These are phyloP conservation scores for Leccinum ochraceum DNA, from an alignment of 768 basidiomycete species.

Conservation along the genomic window DNA sequence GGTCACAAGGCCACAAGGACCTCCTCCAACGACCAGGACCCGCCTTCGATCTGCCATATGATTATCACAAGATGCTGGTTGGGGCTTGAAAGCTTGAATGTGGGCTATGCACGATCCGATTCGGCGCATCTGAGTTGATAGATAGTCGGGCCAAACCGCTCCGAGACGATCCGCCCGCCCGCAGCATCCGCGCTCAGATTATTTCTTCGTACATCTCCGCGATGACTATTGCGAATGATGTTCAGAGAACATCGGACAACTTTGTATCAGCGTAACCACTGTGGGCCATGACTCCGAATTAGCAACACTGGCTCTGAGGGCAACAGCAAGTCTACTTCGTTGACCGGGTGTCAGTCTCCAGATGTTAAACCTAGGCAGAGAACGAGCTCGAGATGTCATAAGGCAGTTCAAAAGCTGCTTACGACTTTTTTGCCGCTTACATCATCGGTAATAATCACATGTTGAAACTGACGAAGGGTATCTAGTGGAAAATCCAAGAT, in stretches of 20 bases:
- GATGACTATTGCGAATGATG: not conserved
- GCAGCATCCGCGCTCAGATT: not conserved
- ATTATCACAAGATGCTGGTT: not conserved
- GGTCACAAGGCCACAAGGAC: slow-evolving; percentile 48
- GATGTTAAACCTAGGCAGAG: no score
- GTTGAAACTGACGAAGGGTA: no score
- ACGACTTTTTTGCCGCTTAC: no score
- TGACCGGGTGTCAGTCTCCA: not conserved
- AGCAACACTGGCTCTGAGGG: not conserved
- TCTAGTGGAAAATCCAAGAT: no score
- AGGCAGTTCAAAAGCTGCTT: no score
- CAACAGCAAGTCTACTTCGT: not conserved
- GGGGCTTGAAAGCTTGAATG: not conserved
- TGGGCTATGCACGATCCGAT: not conserved
- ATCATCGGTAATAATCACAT: no score
- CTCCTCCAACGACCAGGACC: slow-evolving; percentile 48
- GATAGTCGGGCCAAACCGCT: not conserved
- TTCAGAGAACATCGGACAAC: not conserved
- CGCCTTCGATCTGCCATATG: slow-evolving; percentile 11
- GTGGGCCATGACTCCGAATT: not conserved
- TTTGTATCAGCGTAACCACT: not conserved
- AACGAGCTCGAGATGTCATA: no score
- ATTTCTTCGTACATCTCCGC: not conserved
- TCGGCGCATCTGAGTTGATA: not conserved
- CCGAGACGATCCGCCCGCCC: not conserved